phyloP scores from a whole-genome alignment of 768 basidiomycete genomes.

The Lepiota brunneoincarnata region DNA sequence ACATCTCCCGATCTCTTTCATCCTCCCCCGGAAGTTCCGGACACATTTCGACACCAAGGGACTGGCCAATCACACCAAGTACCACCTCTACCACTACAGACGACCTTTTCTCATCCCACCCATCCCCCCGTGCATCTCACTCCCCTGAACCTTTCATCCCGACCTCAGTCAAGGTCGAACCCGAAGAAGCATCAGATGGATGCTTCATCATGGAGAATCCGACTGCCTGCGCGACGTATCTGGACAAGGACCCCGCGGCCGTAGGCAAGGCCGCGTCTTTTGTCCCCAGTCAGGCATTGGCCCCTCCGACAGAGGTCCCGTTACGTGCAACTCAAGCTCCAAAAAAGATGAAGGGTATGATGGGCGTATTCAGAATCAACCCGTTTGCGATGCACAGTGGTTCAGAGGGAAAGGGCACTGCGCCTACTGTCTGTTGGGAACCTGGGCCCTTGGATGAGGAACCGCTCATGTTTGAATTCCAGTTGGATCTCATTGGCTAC shows the following conservation, averaged over 20 bases:
- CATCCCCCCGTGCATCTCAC: neutral
- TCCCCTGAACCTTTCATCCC: neutral
- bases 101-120: neutral
- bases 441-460: slow-evolving; percentile 59
- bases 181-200: slow-evolving; percentile 29
- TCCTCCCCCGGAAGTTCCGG: slow-evolving; percentile 2
- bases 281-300: slow-evolving; percentile 33
- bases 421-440: slow-evolving; percentile 30
- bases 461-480: slow-evolving; percentile 65
- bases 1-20: neutral
- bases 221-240: slow-evolving; percentile 15
- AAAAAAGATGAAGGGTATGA: slow-evolving; percentile 69
- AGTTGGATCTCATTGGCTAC: slow-evolving; percentile 38
- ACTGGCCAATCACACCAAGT: slow-evolving; percentile 3
- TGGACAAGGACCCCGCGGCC: neutral
- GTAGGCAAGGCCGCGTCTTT: slow-evolving; percentile 16
- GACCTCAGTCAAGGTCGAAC: slow-evolving; percentile 36
- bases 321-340: slow-evolving; percentile 74
- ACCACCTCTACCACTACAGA: neutral
- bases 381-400: slow-evolving; percentile 65
- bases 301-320: slow-evolving; percentile 64
- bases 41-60: neutral
- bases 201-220: slow-evolving; percentile 47
- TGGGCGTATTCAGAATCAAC: slow-evolving; percentile 76
- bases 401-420: slow-evolving; percentile 9